Evolutionary conservation across 495 filamentous ascomycete genomes (phyloP).

Genomic region (Aspergillus mulundensis): DNA sequence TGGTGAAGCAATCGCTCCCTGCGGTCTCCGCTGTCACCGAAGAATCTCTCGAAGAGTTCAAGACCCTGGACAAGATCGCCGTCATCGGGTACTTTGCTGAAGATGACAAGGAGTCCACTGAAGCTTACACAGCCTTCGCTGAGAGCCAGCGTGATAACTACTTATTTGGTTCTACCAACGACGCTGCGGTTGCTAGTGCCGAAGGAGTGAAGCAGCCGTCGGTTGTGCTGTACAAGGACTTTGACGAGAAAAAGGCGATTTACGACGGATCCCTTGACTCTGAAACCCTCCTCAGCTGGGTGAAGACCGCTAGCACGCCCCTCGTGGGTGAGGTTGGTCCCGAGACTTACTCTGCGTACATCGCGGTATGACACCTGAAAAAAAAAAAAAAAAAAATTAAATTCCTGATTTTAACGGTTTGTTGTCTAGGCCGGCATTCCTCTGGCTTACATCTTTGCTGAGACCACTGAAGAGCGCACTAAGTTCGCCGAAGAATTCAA

Average conservation of each 20-base stretch:
- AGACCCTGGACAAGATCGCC: constrained; percentile 96
- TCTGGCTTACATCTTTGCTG: constrained; percentile 96
- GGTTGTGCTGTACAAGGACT: constrained; percentile 94
- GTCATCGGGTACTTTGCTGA: constrained; percentile 81
- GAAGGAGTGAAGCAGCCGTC: constrained; percentile 84
- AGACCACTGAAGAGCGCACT: constrained; percentile 84
- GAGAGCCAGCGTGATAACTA: constrained; percentile 84
- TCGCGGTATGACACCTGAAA: constrained; percentile 55
- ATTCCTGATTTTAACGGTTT: too few relatives aligned
- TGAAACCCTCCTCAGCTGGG: constrained; percentile 74
- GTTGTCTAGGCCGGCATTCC: constrained; percentile 70
- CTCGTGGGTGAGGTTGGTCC: constrained; percentile 96
- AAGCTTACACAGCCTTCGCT: constrained; percentile 74
- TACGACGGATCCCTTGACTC: constrained; percentile 76
- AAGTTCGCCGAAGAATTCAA: constrained; percentile 61
- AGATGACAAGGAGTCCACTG: constrained; percentile 79
- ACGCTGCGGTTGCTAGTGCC: constrained; percentile 78
- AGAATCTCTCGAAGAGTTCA: constrained; percentile 88
- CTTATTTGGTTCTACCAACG: constrained; percentile 83
- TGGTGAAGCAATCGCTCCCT: constrained; percentile 96
- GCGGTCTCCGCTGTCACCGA: constrained; percentile 78
- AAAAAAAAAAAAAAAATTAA: too few relatives aligned
- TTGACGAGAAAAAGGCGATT: constrained; percentile 90
- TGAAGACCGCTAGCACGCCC: constrained; percentile 79
- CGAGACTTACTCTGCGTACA: constrained; percentile 96